Evolutionary conservation across 2,329 filamentous ascomycete genomes (phyloP).

Genomic region (Rhynchosporium agropyri): DNA sequence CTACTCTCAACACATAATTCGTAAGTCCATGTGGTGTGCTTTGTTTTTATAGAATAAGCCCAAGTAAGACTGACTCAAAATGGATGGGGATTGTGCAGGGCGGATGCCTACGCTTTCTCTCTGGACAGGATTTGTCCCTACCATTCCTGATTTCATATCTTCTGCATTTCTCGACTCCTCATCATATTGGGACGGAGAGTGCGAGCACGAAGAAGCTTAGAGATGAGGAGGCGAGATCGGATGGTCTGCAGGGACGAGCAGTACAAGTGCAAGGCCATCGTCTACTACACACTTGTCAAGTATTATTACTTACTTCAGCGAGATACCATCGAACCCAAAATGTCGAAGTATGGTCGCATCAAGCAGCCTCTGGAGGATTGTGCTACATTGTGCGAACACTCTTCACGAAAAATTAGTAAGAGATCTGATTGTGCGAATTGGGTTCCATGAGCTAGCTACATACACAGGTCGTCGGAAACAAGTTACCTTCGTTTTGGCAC

Average conservation of each 20-base stretch:
- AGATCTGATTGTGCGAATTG: too few relatives aligned
- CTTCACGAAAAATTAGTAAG: too few relatives aligned
- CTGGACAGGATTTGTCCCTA: conserved; percentile 4
- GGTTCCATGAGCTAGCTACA: too few relatives aligned
- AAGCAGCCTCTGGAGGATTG: not conserved
- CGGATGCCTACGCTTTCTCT: not conserved
- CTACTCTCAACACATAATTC: not conserved
- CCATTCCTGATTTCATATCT: not conserved
- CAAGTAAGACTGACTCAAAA: not conserved
- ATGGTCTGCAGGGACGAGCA: conserved; percentile 96
- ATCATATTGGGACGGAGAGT: too few relatives aligned
- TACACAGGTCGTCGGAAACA: too few relatives aligned
- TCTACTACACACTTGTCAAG: conserved; percentile 83
- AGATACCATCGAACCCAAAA: conserved; percentile 46
- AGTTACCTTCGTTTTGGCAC: too few relatives aligned
- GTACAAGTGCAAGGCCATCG: conserved; percentile 97
- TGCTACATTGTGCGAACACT: too few relatives aligned
- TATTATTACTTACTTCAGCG: conserved; percentile 53
- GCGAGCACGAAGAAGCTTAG: too few relatives aligned
- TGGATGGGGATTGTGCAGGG: not conserved
- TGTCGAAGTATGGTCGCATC: conserved; percentile 33
- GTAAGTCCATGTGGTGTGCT: not conserved
- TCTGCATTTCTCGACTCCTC: not conserved
- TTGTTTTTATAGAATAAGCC: not conserved
- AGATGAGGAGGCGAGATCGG: conserved; percentile 60